phyloP scores from a whole-genome alignment of 257 asterid species.

The Mitragyna speciosa region DNA sequence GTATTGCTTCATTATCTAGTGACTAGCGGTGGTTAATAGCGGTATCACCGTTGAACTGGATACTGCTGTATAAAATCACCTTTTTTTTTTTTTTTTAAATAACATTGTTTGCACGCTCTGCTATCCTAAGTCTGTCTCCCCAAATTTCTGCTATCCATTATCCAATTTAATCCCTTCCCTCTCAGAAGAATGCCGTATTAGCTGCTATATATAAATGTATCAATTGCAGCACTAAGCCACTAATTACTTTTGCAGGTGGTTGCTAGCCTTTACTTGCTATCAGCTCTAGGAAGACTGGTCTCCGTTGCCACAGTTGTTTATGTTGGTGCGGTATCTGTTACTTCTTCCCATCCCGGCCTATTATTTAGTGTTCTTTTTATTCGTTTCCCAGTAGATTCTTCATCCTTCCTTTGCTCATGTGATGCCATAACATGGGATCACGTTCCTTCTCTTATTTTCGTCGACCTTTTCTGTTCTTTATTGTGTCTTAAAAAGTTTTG shows the following conservation, averaged over 20 bases:
- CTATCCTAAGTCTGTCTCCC: too few relatives aligned
- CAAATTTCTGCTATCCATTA: too few relatives aligned
- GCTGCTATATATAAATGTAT: not conserved
- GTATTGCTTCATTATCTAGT: too few relatives aligned
- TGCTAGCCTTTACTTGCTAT: constrained; percentile 64
- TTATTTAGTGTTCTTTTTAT: not conserved
- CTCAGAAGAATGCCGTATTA: too few relatives aligned
- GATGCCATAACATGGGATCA: not conserved
- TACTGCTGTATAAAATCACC: too few relatives aligned
- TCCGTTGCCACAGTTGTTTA: constrained; percentile 84
- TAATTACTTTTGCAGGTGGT: constrained; percentile 50
- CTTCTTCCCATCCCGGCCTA: not conserved
- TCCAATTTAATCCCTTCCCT: too few relatives aligned
- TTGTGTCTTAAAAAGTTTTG: too few relatives aligned
- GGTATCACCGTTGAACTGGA: too few relatives aligned
- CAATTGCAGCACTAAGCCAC: not conserved
- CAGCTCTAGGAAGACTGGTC: constrained; percentile 75
- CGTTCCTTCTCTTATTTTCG: not conserved
- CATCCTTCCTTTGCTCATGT: not conserved
- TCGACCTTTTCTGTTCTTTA: too few relatives aligned
- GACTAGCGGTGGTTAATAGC: too few relatives aligned
- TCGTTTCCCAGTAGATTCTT: not conserved
- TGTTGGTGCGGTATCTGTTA: constrained; percentile 46
- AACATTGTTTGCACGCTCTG: too few relatives aligned
- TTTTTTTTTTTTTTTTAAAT: too few relatives aligned